Percentiles rank a stretch among this genome's conserved stretches.
phyloP scores from a whole-genome alignment of 1,284 basidiomycete species.

The Pholiota adiposa region DNA sequence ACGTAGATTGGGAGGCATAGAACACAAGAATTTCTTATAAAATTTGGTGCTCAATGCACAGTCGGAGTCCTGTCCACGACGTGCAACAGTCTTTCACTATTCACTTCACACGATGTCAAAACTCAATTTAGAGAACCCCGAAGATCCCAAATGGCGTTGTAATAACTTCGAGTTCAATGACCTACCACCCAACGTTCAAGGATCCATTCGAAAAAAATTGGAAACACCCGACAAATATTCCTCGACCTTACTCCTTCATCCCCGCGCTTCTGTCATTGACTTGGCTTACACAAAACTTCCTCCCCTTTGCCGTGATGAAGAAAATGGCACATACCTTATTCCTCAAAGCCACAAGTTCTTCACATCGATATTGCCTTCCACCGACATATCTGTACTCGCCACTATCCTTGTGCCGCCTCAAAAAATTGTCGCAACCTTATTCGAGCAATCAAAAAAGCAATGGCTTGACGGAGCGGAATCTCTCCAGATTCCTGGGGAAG shows the following conservation, averaged over 20 bases:
- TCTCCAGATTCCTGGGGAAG: no score
- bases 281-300: neutral
- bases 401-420: no score
- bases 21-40: no score
- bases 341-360: neutral
- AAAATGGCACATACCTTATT: neutral
- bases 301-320: neutral
- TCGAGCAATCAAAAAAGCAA: no score
- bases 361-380: neutral
- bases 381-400: no score
- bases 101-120: neutral
- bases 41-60: no score
- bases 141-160: neutral
- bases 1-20: no score
- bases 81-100: no score
- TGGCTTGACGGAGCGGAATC: no score
- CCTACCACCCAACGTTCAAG: neutral
- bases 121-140: neutral
- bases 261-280: neutral
- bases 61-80: no score
- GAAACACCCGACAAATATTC: neutral
- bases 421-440: no score
- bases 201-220: neutral
- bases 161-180: neutral
- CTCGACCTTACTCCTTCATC: neutral